Base-by-base conservation (phyloP, 495 filamentous ascomycete species). In the Daldinia grandis region DNA sequence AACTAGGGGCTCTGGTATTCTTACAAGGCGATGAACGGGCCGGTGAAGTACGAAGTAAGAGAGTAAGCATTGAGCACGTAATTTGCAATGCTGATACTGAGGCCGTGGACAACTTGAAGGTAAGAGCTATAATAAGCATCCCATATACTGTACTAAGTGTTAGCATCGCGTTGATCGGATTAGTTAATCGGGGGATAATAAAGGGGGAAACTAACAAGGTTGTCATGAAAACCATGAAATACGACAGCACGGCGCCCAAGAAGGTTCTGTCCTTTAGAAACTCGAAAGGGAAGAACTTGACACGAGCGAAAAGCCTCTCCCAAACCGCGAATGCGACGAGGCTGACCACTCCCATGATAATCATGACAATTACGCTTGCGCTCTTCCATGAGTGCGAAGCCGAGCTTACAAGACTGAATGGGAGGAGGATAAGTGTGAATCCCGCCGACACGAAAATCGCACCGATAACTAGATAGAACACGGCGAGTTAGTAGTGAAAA, bases 61-160 rank as follows among this genome's bases (percentile, higher is more conserved):
- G 88, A 86, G 70, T 92, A 92, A 15, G 86, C 89, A 63, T 91
- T 85, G n/a, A 87, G 85, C 51, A 93, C 87, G 68, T 87, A 88
- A 35, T 88, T 89, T 9, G 90, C 87, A 9, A 86, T 84, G 25
- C 86, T 84, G 40, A 91, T 83, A 35, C 87, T 85, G 30, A 87
- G 82, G 55, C 82, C 80, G 55, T 89, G 87, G 5, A 93, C 91
- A 14, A 93, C 92, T 65, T 91, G 88, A 2, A 93, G 83, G 75
- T 90, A 93, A 40, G 90, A 92, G 68, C 85, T 86, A 59, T 91
- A 88, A 73, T 91, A 91, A 38, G 60, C 71, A 64, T 65, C 68
- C 62, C 76, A 69, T 58, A 49, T 28, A 40, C 58, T 61, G 31
- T 14, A 35, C 0, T 0, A 53, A 35, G 7, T 84, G 70, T 84